Evolutionary conservation across 2,329 filamentous ascomycete species (phyloP), one percentile per base, ranked within the genome.

Genomic region (Simplicillium aogashimaense): DNA sequence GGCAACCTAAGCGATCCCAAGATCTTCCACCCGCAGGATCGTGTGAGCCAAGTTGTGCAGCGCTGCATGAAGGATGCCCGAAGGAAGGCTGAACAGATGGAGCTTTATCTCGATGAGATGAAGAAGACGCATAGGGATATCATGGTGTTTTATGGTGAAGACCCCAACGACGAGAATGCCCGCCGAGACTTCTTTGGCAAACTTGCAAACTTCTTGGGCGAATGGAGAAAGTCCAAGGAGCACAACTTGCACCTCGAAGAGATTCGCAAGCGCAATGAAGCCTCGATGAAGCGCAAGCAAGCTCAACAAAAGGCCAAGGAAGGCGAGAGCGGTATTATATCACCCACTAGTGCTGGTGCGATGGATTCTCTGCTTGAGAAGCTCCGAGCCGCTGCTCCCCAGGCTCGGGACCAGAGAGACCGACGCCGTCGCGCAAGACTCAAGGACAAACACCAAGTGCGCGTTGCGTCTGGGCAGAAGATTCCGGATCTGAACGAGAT

Each of bases 351-450:
- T 41, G 87, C 86, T 7, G 92, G 90, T 40, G 92, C 89, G 39
- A 97, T 98, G 89, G 92, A 98, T 64, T 86, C 84, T 32, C 69
- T 98, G 17, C 76, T 98, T 37, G 87, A 95, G 76, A 97, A 97
- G 64, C 69, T 98, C 41, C 83, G 92, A 43, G 89, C 88, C 41
- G 92, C 92, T 1, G 90, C 89, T 41, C 90, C 92, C 25, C 86
- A 95, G 64, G 78, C 86, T 20, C 75, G 86, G 58, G 89, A 95
- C 59, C 84, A 94, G 60, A 78, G 90, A 54, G 92, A 97, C 60
- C 79, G 88, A 51, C 79, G 92, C 47, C 78, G 90, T 43, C 78
- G 90, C 49, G 88, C 89, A 31, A 75, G 90, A 40, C 74, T 97
- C 51, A 94, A 94, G 74, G 89, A 95, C 55, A 75, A 81, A 20